Base-by-base conservation (phyloP, 129 eudicot species). In the Gnaphalium uliginosum region DNA sequence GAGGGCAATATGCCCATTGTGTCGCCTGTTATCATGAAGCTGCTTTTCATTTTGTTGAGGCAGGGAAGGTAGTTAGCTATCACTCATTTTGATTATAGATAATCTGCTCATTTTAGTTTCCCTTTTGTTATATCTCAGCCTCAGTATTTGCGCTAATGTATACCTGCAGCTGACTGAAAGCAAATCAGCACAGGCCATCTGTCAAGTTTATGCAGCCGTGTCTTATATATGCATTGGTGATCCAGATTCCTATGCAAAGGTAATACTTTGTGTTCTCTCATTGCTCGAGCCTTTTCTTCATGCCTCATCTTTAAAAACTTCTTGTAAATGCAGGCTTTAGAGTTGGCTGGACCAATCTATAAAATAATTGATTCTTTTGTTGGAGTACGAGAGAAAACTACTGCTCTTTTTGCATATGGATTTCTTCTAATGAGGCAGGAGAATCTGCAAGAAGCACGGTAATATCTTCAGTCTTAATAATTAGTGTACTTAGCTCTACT, bases 391-490 rank as follows among this genome's bases (percentile, higher is more conserved):
- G 98, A 94, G 82, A 94, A 94, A 86, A 90, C 97, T 25, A 24
- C 81, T 30, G 91, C 83, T 74, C 90, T 90, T 75, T 90, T 90
- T 68, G 90, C 97, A 59, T 94, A 90, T 74, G 98, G 98, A 1
- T 89, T 94, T 59, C 76, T 94, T 56, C 82, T 90, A 82, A 94
- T 89, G 93, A 88, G 88, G 84, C 97, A 90, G 83, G 93, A 94
- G 68, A 94, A 94, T 82, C 87, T 94, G 41, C 98, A 90, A 83
- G 98, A 94, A 59, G 98, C 98, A 78, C 79, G 98, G 98, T 88
- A 81, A 37, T 1, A 50, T 78, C 71, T 71, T 23, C 41, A 6
- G 68, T 73, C 15, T 58, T 59, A 35, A 32, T 27, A 59, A 35
- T 29, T 57, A 14, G 68, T 41, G 14, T 58, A 58, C 30, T 58